Evolutionary conservation across 2,329 filamentous ascomycete genomes (phyloP).

Genomic region (Trichoderma sp.): DNA sequence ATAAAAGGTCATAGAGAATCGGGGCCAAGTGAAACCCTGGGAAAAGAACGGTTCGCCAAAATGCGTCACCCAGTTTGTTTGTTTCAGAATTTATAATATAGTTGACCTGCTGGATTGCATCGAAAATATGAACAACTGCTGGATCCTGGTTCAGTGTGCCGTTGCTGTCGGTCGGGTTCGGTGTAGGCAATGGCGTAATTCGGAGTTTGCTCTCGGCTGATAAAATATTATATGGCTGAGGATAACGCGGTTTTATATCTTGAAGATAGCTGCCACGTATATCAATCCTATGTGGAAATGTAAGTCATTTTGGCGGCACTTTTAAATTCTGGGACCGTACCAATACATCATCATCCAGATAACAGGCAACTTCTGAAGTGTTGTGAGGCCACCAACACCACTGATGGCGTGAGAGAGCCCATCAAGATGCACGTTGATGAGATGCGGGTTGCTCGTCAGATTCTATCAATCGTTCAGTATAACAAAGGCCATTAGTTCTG

Average conservation of each 20-base stretch:
- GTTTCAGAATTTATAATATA: background rate
- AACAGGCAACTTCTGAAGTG: background rate
- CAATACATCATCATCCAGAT: constrained; percentile 14
- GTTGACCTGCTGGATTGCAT: background rate
- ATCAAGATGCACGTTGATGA: constrained; percentile 9
- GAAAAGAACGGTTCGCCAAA: constrained; percentile 3
- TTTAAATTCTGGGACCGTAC: background rate
- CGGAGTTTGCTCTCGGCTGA: background rate
- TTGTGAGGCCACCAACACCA: background rate
- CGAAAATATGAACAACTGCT: background rate
- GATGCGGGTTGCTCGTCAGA: background rate
- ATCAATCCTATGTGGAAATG: background rate
- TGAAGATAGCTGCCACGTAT: background rate
- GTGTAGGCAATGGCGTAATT: background rate
- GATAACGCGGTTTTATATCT: background rate
- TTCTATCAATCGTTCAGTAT: background rate
- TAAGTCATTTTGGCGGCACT: background rate
- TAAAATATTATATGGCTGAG: constrained; percentile 1
- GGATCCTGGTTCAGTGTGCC: background rate
- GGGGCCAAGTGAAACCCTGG: constrained; percentile 3
- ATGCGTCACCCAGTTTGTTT: background rate
- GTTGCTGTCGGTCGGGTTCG: background rate
- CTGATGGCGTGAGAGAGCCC: constrained; percentile 2
- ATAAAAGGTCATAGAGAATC: constrained; percentile 3
- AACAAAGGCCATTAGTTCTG: background rate